Evolutionary conservation across 179 eudicot genomes (phyloP), one percentile per base, ranked within the genome.

Genomic region (Gypsophila paniculata): DNA sequence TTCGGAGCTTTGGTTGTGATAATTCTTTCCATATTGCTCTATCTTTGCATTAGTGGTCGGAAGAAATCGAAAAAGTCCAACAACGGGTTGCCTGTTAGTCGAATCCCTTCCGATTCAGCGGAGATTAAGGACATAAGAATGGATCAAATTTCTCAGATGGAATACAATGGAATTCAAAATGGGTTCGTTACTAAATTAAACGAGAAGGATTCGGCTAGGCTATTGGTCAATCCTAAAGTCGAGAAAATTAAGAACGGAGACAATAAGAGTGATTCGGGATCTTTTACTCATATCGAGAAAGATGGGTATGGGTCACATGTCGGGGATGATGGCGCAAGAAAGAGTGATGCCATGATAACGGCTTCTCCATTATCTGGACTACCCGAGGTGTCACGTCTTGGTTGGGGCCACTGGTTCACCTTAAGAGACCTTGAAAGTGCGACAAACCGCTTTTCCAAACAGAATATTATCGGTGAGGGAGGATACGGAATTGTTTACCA

Each of bases 351-450:
- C 48, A 75, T 83, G 19, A 52, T 70, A 69, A 77, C 83, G 69
- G 61, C 87, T 61, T 90, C 93, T 71, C 93, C 91, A 17, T 67
- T 90, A 71, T 80, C 88, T 36, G 96, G 96, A 60, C 83, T 87
- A 65, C 89, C 96, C 21, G 96, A 88, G 63, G 74, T 86, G 76
- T 90, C 96, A 70, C 93, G 79, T 49, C 86, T 86, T 59, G 88
- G 86, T 68, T 90, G 94, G 96, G 96, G 96, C 8, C 94, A 87
- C 82, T 90, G 96, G 96, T 90, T 88, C 82, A 90, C 93, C 6
- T 71, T 90, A 65, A 76, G 96, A 79, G 96, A 90, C 74, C 86
- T 90, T 15, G 90, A 90, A 74, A 64, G 71, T 21, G 96, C 94
- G 7, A 90, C 96, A 32, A 79, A 85, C 39, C 84, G 81, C 22